phyloP scores from a whole-genome alignment of 106 monocot genomes.

The Xerophyta viscosa region DNA sequence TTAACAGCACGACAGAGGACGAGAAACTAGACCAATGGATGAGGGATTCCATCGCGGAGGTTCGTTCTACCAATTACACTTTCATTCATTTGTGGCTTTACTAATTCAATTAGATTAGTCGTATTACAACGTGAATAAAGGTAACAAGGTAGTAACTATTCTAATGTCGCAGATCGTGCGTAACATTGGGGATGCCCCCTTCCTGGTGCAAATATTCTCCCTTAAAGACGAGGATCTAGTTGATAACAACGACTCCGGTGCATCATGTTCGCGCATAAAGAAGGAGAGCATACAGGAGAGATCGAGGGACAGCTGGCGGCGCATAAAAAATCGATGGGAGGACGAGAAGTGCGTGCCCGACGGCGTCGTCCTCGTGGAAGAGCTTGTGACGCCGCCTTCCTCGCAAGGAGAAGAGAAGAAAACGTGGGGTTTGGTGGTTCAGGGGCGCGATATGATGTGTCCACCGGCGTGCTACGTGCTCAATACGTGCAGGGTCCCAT shows the following conservation, averaged over 20 bases:
- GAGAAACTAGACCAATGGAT: not conserved
- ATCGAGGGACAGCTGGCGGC: no score
- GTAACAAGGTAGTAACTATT: no score
- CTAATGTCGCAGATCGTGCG: conserved; percentile 1
- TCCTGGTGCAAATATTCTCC: not conserved
- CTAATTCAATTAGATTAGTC: no score
- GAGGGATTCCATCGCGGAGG: conserved; percentile 3
- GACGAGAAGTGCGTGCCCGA: no score
- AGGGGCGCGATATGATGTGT: not conserved
- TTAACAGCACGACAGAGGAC: not conserved
- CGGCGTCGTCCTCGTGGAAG: no score
- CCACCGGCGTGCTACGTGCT: conserved; percentile 4
- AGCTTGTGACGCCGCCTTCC: not conserved
- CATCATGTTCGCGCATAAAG: not conserved
- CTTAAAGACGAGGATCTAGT: not conserved
- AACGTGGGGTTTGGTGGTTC: conserved; percentile 7
- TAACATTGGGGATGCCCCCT: not conserved
- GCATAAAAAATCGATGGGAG: no score
- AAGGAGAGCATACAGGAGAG: no score
- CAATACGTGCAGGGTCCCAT: conserved; percentile 3
- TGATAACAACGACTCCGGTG: not conserved
- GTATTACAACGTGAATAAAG: no score
- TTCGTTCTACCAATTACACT: no score
- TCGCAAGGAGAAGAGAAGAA: not conserved
- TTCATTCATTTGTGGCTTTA: no score